Evolutionary conservation across 2,329 filamentous ascomycete species (phyloP).

Genomic region (Aureobasidium sp.): DNA sequence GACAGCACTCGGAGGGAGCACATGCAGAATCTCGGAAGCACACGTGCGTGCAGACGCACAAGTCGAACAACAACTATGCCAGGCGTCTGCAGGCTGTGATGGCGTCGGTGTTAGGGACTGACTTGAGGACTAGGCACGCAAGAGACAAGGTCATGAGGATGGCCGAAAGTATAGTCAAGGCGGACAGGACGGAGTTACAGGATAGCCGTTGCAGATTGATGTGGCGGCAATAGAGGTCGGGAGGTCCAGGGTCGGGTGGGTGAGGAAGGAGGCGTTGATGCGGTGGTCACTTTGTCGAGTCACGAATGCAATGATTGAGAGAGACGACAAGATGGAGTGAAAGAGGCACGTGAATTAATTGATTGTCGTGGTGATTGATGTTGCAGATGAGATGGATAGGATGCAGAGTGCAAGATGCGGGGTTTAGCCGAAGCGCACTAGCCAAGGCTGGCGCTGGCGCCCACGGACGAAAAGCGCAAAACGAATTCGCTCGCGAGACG

Average conservation of each 20-base stretch:
- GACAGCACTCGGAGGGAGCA: background rate
- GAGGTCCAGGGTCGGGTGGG: background rate
- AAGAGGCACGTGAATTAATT: background rate
- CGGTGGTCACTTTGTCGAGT: background rate
- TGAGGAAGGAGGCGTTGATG: background rate
- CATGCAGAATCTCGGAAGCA: background rate
- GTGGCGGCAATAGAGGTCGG: background rate
- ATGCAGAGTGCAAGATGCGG: background rate
- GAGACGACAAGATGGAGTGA: background rate
- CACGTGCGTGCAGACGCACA: background rate
- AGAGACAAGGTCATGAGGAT: background rate
- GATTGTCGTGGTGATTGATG: background rate
- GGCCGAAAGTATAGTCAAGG: background rate
- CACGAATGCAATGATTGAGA: conserved; percentile 1
- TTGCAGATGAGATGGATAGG: background rate
- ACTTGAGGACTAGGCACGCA: background rate
- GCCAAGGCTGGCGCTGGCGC: background rate
- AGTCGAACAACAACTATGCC: background rate
- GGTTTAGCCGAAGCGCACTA: background rate
- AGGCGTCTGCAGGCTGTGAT: background rate
- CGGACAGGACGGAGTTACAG: background rate
- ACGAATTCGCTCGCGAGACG: background rate
- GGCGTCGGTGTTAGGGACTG: background rate
- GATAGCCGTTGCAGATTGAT: background rate
- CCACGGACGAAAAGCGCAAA: background rate